Evolutionary conservation across 495 filamentous ascomycete species (phyloP).

Genomic region (Penicillium canescens): DNA sequence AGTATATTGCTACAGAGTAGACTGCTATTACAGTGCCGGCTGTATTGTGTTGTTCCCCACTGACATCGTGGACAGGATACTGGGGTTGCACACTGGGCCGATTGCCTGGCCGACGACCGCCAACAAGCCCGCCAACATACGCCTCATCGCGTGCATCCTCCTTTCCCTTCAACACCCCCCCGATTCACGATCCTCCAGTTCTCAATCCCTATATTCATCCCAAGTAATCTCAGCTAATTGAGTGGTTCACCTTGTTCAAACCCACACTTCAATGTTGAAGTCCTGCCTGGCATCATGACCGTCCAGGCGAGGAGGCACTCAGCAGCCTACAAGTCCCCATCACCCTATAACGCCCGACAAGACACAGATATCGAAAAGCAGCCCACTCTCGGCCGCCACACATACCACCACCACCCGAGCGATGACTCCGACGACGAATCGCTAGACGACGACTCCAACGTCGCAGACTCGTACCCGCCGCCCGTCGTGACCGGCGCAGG

Average conservation of each 20-base stretch:
- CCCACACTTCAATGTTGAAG: constrained; percentile 17
- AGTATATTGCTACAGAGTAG: no score
- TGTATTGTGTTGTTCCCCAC: no score
- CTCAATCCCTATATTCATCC: neutral
- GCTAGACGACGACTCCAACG: constrained; percentile 23
- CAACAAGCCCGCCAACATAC: constrained; percentile 3
- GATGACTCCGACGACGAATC: constrained; percentile 30
- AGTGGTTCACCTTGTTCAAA: constrained; percentile 3
- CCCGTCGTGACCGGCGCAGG: constrained; percentile 47
- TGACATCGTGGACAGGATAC: no score
- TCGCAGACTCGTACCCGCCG: constrained; percentile 43
- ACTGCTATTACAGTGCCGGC: no score
- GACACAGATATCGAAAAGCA: constrained; percentile 42
- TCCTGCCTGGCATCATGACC: constrained; percentile 33
- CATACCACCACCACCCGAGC: constrained; percentile 23
- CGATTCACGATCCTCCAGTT: constrained; percentile 1
- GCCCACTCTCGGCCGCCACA: constrained; percentile 19
- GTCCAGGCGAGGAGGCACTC: constrained; percentile 37
- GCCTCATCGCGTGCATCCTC: constrained; percentile 14
- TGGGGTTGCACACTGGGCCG: no score
- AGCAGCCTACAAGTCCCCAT: constrained; percentile 30
- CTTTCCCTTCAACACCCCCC: neutral
- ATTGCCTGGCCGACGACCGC: constrained; percentile 32
- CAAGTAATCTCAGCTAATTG: neutral
- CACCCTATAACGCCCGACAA: constrained; percentile 22